Conservation (phyloP, 176 grass and related monocot species). For the Luzula sylvatica region DNA sequence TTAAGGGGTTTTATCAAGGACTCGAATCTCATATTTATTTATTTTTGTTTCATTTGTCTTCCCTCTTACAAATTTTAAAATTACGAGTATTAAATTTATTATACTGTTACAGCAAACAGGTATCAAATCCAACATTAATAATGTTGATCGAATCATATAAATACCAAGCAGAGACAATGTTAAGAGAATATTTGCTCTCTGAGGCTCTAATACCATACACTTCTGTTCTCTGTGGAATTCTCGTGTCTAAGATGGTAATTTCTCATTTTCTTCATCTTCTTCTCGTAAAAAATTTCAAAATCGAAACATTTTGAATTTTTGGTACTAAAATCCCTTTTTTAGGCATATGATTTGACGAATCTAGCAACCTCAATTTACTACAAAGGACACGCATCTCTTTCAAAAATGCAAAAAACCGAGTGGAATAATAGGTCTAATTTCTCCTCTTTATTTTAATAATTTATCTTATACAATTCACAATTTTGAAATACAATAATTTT, state of each 20-base stretch:
- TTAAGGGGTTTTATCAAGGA: no score
- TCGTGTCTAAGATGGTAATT: conserved; percentile 88
- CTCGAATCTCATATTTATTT: no score
- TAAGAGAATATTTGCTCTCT: conserved; percentile 70
- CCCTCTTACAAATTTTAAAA: no score
- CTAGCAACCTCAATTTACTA: conserved; percentile 69
- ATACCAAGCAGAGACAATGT: conserved; percentile 51
- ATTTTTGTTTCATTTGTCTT: no score
- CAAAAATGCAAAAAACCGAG: conserved; percentile 74
- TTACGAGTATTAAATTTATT: conserved; percentile 7
- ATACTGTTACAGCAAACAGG: conserved; percentile 17
- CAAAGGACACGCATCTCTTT: conserved; percentile 68
- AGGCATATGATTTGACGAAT: conserved; percentile 70
- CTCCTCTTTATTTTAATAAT: background rate
- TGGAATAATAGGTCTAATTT: conserved; percentile 92
- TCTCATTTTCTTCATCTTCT: background rate
- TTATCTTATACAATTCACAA: no score
- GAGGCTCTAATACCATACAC: conserved; percentile 60
- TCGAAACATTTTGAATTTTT: background rate
- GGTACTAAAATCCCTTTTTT: conserved; percentile 12
- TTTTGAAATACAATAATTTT: no score
- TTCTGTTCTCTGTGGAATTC: conserved; percentile 58
- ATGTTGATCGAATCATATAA: conserved; percentile 52
- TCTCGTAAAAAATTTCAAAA: background rate
- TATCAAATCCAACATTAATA: conserved; percentile 1